These are phyloP conservation scores for Rhodamnia argentea DNA, from an alignment of 345 rosid species.

Conservation along the genomic window DNA sequence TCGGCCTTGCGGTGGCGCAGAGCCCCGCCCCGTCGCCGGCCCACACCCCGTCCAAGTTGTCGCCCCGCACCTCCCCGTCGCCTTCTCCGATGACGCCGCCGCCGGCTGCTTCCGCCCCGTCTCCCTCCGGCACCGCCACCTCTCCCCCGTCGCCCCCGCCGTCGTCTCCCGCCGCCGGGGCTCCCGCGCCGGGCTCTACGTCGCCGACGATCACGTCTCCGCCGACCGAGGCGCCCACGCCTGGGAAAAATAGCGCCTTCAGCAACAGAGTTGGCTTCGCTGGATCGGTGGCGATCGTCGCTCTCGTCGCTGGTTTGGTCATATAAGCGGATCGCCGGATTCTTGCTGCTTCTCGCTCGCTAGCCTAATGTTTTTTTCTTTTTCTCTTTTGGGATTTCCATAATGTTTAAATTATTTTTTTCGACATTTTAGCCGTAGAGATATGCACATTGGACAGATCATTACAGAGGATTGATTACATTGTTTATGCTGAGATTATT, in stretches of 20 bases:
- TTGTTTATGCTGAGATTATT: neutral
- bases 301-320: conserved; percentile 7
- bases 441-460: neutral
- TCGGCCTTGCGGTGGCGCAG: neutral
- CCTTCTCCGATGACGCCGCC: conserved; percentile 1
- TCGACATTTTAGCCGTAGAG: neutral
- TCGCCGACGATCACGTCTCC: neutral
- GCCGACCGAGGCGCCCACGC: conserved; percentile 8
- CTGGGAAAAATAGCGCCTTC: conserved; percentile 1
- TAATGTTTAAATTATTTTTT: neutral
- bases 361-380: neutral
- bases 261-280: neutral
- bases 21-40: neutral
- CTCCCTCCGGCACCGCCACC: conserved; percentile 2
- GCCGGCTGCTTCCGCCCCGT: conserved; percentile 3
- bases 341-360: no score
- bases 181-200: neutral
- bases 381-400: neutral
- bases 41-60: neutral
- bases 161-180: neutral
- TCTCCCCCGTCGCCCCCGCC: conserved; percentile 4
- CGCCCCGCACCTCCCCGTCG: neutral
- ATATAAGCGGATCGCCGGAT: neutral
- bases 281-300: conserved; percentile 1
- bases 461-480: neutral